A percentile compares a stretch with the other conserved stretches of the same genome.
These are phyloP conservation scores for Fistulina hepatica DNA, from an alignment of 1,284 basidiomycete genomes.

Conservation along the genomic window DNA sequence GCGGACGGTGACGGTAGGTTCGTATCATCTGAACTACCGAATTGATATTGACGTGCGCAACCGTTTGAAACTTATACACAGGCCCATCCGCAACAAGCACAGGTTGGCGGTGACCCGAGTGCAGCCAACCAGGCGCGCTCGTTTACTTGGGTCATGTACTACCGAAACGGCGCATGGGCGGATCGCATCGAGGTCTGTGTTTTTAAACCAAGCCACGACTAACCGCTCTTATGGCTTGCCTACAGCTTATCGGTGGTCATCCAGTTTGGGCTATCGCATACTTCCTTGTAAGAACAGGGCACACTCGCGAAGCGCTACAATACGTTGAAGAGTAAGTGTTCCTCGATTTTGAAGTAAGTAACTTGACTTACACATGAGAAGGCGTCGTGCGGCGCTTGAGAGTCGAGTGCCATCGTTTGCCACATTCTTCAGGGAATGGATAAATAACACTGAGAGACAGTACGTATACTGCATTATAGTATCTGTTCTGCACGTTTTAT, in stretches of 20 bases:
- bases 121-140: slow-evolving; percentile 84
- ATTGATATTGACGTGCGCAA: too few species aligned
- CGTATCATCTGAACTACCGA: too few species aligned
- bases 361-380: too few species aligned
- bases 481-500: slow-evolving; percentile 4
- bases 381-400: too few species aligned
- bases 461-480: slow-evolving; percentile 21
- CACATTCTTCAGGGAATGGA: slow-evolving; percentile 76
- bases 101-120: slow-evolving; percentile 86
- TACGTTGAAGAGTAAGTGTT: slow-evolving; percentile 59
- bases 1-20: too few species aligned
- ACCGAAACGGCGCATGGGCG: slow-evolving; percentile 75
- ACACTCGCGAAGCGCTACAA: slow-evolving; percentile 68
- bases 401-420: slow-evolving; percentile 80
- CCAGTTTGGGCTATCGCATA: slow-evolving; percentile 92
- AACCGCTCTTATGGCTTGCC: slow-evolving; percentile 2
- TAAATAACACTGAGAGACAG: slow-evolving; percentile 74
- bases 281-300: slow-evolving; percentile 83
- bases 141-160: slow-evolving; percentile 72
- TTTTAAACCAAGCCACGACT: neutral
- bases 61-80: too few species aligned
- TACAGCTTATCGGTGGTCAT: slow-evolving; percentile 68
- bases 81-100: slow-evolving; percentile 78
- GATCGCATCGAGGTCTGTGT: slow-evolving; percentile 68
- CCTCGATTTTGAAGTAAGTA: too few species aligned